phyloP scores from a whole-genome alignment of 2,329 filamentous ascomycete species.

The Aspergillus ibericus region DNA sequence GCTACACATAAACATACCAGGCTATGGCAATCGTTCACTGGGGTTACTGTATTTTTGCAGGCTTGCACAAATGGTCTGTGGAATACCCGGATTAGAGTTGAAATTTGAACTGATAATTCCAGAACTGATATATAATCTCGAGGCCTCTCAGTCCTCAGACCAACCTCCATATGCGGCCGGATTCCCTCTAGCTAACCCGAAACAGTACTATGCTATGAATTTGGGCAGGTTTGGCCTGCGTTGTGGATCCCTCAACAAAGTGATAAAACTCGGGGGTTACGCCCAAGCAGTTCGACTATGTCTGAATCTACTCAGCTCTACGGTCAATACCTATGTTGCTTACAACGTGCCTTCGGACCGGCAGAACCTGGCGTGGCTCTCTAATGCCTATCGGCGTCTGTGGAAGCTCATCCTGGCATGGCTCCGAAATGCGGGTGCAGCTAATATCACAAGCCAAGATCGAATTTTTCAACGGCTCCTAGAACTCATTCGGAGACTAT shows the following conservation, averaged over 20 bases:
- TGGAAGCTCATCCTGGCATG: slow-evolving; percentile 32
- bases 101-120: slow-evolving; percentile 18
- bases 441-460: slow-evolving; percentile 18
- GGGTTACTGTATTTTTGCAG: slow-evolving; percentile 34
- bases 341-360: slow-evolving; percentile 26
- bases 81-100: neutral
- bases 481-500: slow-evolving; percentile 23
- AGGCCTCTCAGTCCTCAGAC: slow-evolving; percentile 27
- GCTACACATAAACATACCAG: slow-evolving; percentile 36
- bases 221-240: slow-evolving; percentile 35
- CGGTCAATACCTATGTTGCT: slow-evolving; percentile 13
- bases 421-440: slow-evolving; percentile 22
- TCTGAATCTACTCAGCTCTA: slow-evolving; percentile 32
- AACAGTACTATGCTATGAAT: slow-evolving; percentile 28
- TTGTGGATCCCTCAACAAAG: slow-evolving; percentile 27
- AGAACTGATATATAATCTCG: slow-evolving; percentile 50
- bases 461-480: slow-evolving; percentile 30
- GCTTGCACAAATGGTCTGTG: slow-evolving; percentile 41
- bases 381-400: slow-evolving; percentile 36
- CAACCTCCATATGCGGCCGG: slow-evolving; percentile 9
- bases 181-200: slow-evolving; percentile 28
- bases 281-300: slow-evolving; percentile 24
- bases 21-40: slow-evolving; percentile 29
- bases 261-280: slow-evolving; percentile 29
- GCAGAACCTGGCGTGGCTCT: slow-evolving; percentile 35